These are phyloP conservation scores for Ophiostoma sp. DNA, from an alignment of 2,329 filamentous ascomycete genomes.

Conservation along the genomic window DNA sequence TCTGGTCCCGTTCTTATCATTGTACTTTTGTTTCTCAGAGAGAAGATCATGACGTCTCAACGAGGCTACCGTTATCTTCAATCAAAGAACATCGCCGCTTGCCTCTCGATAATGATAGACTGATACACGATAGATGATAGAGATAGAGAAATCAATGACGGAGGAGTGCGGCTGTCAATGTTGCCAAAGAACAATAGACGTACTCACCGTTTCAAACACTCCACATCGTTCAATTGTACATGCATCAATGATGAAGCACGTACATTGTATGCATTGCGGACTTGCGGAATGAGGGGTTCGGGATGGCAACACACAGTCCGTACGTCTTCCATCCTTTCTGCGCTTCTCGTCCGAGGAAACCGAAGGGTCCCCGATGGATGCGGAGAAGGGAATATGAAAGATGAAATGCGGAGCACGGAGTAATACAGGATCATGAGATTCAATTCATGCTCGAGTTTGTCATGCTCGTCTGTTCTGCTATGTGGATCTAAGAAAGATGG, in stretches of 20 bases:
- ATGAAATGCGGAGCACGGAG: no score
- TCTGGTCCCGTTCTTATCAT: neutral
- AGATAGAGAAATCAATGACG: neutral
- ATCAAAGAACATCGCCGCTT: neutral
- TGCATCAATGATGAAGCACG: neutral
- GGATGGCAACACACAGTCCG: neutral
- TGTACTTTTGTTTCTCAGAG: neutral
- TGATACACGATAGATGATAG: neutral
- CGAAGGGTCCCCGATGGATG: neutral
- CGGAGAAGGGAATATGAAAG: neutral
- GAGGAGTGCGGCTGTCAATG: neutral
- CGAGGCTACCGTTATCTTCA: neutral
- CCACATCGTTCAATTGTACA: no score
- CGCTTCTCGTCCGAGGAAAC: constrained; percentile 1
- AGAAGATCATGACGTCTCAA: neutral
- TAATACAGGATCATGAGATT: neutral
- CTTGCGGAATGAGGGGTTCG: neutral
- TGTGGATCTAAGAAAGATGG: neutral
- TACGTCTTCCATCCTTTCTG: neutral
- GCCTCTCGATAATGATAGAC: neutral
- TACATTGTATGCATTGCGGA: neutral
- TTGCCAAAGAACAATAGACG: neutral
- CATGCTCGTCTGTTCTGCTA: neutral
- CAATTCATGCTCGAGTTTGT: neutral
- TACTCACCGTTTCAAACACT: neutral